phyloP scores from a whole-genome alignment of 2,329 filamentous ascomycete species.

The Dactylonectria estremocensis region DNA sequence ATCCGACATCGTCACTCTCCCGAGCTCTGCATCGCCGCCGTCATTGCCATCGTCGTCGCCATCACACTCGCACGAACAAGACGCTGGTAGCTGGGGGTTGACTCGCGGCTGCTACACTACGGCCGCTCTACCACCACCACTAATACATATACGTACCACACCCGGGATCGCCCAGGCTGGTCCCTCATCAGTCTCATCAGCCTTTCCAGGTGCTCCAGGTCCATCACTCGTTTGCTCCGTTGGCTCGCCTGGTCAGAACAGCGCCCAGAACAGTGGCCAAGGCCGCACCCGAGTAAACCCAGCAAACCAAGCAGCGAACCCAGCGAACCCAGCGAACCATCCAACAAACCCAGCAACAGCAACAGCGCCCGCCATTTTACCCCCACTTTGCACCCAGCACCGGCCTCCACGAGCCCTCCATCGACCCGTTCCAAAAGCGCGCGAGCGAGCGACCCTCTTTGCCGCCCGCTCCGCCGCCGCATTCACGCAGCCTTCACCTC shows the following conservation, averaged over 20 bases:
- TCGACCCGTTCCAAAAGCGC: conserved; percentile 21
- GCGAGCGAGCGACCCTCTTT: conserved; percentile 36
- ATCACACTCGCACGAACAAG: conserved; percentile 22
- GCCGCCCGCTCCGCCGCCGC: conserved; percentile 48
- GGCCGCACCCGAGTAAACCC: conserved; percentile 1
- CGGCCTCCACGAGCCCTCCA: conserved; percentile 41
- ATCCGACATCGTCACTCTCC: background rate
- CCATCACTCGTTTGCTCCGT: conserved; percentile 34
- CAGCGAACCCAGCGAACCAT: too few species aligned
- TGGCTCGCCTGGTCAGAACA: conserved; percentile 14
- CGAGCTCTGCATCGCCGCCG: background rate
- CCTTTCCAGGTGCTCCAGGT: background rate
- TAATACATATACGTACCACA: conserved; percentile 30
- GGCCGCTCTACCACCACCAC: conserved; percentile 16
- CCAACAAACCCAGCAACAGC: background rate
- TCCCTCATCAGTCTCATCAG: conserved; percentile 19
- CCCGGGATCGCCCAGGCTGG: conserved; percentile 31
- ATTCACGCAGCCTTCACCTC: conserved; percentile 44
- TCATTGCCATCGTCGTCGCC: conserved; percentile 1
- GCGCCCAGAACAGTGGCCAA: conserved; percentile 9
- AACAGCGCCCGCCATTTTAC: conserved; percentile 43
- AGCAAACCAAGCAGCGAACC: too few species aligned
- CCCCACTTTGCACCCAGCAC: conserved; percentile 35
- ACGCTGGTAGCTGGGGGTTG: conserved; percentile 26
- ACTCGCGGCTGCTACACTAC: conserved; percentile 27